Evolutionary conservation across 139 green algal species (phyloP), one percentile per base, ranked within the genome.

Genomic region (Micromonas commoda): DNA sequence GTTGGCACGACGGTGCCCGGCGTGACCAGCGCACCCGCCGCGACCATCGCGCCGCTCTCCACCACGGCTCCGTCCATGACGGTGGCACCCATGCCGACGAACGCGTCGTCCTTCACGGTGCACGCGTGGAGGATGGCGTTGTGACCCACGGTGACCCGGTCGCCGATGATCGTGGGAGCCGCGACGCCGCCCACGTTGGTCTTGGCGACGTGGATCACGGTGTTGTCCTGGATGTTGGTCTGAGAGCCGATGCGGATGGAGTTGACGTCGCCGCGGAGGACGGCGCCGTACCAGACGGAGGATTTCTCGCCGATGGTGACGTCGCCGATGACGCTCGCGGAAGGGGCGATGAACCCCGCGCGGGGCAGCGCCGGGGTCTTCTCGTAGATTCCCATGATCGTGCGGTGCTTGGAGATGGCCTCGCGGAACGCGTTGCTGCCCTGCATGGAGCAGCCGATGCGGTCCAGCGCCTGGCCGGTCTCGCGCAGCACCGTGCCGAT

Each of bases 181-280:
- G 80, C 45, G 23, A 77, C 75, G 0, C 76, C 77, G 23, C 67
- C 63, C 23, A 83, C 28, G 77, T 86, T 88, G 29, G 68, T 84
- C 73, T 88, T 88, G 19, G 84, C 84, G 23, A 88, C 84, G 77
- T 88, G 86, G n/a, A 99, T 87, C 2, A 89, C 88, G 21, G 83
- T 86, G 51, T 88, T 88, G 74, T 99, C 95, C 87, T 99, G 95
- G 64, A 99, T 88, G 86, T 99, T 99, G 74, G 85, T 93, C 76
- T 86, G 85, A 3, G 84, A 71, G 13, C 95, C 95, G 13, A 99
- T 87, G 1, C 51, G 90, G 45, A 99, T 92, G 3, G 71, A 81
- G 53, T 92, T 89, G 9, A 83, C 82, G 81, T 99, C 95, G 23
- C 93, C 94, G 79, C 91, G 82, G 19, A 98, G 74, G 2, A 96